These are phyloP conservation scores for Pseudonectria foliicola DNA, from an alignment of 2,329 filamentous ascomycete species.

Conservation along the genomic window DNA sequence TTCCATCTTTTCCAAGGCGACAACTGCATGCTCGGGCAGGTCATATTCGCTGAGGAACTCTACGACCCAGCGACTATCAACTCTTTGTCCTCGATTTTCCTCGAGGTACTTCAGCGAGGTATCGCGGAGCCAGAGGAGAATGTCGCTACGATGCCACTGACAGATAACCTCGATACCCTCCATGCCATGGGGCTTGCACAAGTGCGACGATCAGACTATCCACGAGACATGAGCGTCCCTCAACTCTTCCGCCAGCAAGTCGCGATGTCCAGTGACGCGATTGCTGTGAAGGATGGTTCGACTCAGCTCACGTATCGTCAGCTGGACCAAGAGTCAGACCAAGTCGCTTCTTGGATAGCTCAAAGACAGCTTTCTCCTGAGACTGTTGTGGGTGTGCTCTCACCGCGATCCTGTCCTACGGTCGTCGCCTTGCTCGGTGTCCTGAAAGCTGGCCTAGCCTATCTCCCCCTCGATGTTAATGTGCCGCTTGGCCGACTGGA, in stretches of 20 bases:
- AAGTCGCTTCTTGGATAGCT: constrained; percentile 12
- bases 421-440: constrained; percentile 16
- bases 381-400: constrained; percentile 12
- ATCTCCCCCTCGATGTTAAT: constrained; percentile 18
- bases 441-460: constrained; percentile 18
- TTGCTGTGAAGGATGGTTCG: constrained; percentile 13
- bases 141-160: no score
- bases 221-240: constrained; percentile 11
- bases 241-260: constrained; percentile 17
- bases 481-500: constrained; percentile 9
- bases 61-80: constrained; percentile 14
- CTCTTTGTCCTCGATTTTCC: constrained; percentile 10
- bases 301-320: constrained; percentile 14
- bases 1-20: constrained; percentile 18
- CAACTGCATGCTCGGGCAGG: constrained; percentile 2
- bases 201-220: no score
- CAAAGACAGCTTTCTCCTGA: constrained; percentile 4
- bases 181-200: neutral
- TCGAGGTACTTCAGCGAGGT: constrained; percentile 9
- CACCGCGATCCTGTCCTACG: constrained; percentile 16
- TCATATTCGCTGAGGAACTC: constrained; percentile 15
- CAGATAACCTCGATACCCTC: neutral
- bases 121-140: constrained; percentile 5
- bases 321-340: constrained; percentile 13
- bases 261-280: neutral